Percentiles rank a stretch among this genome's conserved stretches.
Conservation (phyloP, 148 eudicot species). For the Pharnaceum exiguum region DNA sequence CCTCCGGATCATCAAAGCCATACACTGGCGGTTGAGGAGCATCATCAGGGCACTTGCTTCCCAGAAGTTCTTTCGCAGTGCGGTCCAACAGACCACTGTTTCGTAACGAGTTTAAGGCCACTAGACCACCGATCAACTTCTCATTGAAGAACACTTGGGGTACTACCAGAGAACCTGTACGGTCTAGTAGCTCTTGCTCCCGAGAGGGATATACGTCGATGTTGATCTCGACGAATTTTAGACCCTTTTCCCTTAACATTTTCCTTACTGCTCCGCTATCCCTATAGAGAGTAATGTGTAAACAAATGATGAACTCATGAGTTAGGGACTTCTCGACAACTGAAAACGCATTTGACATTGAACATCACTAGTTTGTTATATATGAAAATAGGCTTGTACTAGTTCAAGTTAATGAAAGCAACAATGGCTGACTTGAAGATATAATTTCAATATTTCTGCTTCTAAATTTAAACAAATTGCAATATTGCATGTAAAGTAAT, state of each 20-base stretch:
- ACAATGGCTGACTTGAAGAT: too few species aligned
- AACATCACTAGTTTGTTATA: too few species aligned
- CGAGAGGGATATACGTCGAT: slow-evolving; percentile 69
- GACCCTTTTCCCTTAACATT: slow-evolving; percentile 45
- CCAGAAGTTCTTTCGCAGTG: slow-evolving; percentile 55
- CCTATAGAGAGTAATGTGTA: slow-evolving; percentile 5
- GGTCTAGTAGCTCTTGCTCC: slow-evolving; percentile 57
- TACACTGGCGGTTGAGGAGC: slow-evolving; percentile 78
- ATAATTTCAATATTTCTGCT: too few species aligned
- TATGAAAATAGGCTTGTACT: too few species aligned
- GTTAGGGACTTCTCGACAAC: too few species aligned
- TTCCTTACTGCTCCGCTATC: slow-evolving; percentile 77
- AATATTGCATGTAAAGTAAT: too few species aligned
- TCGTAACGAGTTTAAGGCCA: slow-evolving; percentile 67
- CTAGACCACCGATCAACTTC: slow-evolving; percentile 76
- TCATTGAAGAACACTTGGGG: slow-evolving; percentile 92
- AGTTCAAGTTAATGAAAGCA: too few species aligned
- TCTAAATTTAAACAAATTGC: too few species aligned
- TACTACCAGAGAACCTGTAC: slow-evolving; percentile 53
- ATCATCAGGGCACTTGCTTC: slow-evolving; percentile 61
- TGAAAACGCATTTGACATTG: too few species aligned
- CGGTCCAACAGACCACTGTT: slow-evolving; percentile 60
- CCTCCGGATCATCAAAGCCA: slow-evolving; percentile 76
- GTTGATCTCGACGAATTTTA: slow-evolving; percentile 76
- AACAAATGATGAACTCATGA: neutral